Evolutionary conservation across 441 rosid species (phyloP), one percentile per base, ranked within the genome.

Genomic region (Pelargonium myrrhifolium): DNA sequence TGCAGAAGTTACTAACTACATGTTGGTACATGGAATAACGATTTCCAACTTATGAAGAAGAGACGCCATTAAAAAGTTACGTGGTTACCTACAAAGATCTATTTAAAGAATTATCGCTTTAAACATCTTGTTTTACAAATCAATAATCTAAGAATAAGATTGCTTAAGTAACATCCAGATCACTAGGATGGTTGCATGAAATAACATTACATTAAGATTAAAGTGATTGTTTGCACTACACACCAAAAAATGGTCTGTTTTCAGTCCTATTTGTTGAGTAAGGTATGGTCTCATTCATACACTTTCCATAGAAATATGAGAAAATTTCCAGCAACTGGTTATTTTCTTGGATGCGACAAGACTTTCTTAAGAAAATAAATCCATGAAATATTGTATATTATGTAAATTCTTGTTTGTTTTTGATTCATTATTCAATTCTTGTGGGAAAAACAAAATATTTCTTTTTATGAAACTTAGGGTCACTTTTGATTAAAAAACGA

Each of bases 231-330:
- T 37, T 37, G 40, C 10, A 37, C 40, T 7, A 37, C 40, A 0
- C 0, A 37, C 40, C 40, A 37, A 37, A 37, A 37, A 37, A 7
- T 37, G 40, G 6, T 0, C 6, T 5, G 40, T 37, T 8, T 55
- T 55, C 26, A 55, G 24, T 56, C 62, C 62, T 56, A 9, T 9
- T 58, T 58, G 62, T 21, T 58, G 62, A 9, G 62, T 58, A 58
- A 58, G 62, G 61, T 56, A 56, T 20, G 12, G 61, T 56, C 61
- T 20, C 31, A 56, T 14, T 51, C 58, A 14, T 14, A n/a, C 51
- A 45, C 51, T 31, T 31, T 31, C 6, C 35, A 35, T 0, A 35
- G 1, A 35, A 35, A 35, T 35, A 35, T 35, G 39, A 35, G 15
- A 11, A 43, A 45, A 45, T 0, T 11, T 47, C 17, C 9, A 53